Evolutionary conservation across 257 asterid genomes (phyloP).

Genomic region (Solanum pimpinellifolium): DNA sequence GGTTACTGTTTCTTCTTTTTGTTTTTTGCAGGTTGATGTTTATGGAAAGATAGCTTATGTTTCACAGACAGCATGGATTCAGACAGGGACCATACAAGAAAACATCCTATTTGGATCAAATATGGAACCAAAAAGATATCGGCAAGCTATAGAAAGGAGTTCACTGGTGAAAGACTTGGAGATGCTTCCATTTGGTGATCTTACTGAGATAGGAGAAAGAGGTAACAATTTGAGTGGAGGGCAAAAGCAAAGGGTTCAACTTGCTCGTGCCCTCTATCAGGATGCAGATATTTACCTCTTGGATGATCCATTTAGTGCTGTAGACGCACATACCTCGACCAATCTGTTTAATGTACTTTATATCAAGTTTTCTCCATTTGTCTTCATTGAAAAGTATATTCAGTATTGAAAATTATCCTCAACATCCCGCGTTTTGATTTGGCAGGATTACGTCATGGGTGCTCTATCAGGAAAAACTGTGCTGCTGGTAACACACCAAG

Average conservation of each 20-base stretch:
- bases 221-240: constrained; percentile 96
- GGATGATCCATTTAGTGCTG: constrained; percentile 95
- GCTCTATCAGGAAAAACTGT: constrained; percentile 68
- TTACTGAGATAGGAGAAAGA: constrained; percentile 89
- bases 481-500: constrained; percentile 86
- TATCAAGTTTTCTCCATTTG: too few relatives aligned
- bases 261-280: constrained; percentile 89
- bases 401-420: not conserved
- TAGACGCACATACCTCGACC: constrained; percentile 85
- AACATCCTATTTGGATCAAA: constrained; percentile 73
- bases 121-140: constrained; percentile 50
- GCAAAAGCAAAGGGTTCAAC: constrained; percentile 49
- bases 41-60: constrained; percentile 78
- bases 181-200: constrained; percentile 80
- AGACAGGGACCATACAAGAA: constrained; percentile 74
- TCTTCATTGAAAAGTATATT: not conserved
- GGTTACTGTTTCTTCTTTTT: not conserved
- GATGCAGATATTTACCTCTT: constrained; percentile 78
- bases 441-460: constrained; percentile 68
- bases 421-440: not conserved
- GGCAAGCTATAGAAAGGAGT: constrained; percentile 60
- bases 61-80: constrained; percentile 96
- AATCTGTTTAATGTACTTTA: constrained; percentile 53
- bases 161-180: constrained; percentile 76
- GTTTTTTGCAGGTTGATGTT: constrained; percentile 38